phyloP scores from a whole-genome alignment of 768 basidiomycete genomes.

The Suillus bovinus region DNA sequence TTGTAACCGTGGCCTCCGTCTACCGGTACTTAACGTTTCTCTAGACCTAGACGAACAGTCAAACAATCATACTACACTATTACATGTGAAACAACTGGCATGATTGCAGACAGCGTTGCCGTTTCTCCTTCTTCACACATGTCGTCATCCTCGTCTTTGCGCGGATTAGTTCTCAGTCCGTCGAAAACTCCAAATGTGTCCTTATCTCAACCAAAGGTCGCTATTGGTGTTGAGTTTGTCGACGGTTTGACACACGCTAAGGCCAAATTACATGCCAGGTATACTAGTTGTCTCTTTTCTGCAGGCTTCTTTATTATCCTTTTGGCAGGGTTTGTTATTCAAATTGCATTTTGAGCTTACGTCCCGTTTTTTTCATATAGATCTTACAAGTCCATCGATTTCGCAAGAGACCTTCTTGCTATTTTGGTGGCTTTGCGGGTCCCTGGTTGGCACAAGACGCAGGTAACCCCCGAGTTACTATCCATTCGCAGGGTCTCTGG shows the following conservation, averaged over 20 bases:
- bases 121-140: background rate
- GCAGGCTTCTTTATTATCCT: conserved; percentile 28
- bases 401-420: conserved; percentile 55
- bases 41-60: background rate
- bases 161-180: conserved; percentile 8
- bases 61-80: background rate
- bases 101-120: background rate
- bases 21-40: too few species aligned
- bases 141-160: conserved; percentile 9
- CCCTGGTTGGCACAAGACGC: conserved; percentile 55
- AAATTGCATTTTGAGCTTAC: conserved; percentile 18
- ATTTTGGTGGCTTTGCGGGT: conserved; percentile 56
- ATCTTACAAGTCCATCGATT: conserved; percentile 60
- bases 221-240: conserved; percentile 46
- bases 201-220: conserved; percentile 36
- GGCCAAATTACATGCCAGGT: conserved; percentile 67
- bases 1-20: background rate
- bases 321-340: conserved; percentile 24
- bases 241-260: conserved; percentile 63
- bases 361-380: conserved; percentile 45
- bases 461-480: conserved; percentile 49
- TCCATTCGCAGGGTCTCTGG: conserved; percentile 84
- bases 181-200: conserved; percentile 34
- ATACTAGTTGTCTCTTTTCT: conserved; percentile 36
- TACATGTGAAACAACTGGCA: background rate